A percentile compares a stretch with the other conserved stretches of the same genome.
These are phyloP conservation scores for Carex parvula DNA, from an alignment of 176 grass and related monocot species.

Conservation along the genomic window DNA sequence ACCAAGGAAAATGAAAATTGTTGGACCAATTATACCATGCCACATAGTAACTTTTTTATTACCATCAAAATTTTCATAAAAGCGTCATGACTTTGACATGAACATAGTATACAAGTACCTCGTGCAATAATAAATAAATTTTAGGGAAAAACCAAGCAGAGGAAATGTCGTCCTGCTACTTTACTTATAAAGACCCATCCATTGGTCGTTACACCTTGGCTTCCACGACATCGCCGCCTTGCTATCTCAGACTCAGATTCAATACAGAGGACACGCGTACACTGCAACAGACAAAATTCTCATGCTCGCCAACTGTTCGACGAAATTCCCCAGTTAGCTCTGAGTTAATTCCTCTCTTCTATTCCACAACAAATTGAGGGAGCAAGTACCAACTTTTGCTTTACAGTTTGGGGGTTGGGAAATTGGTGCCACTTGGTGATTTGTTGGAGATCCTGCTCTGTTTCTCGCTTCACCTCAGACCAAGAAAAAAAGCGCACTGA, in stretches of 20 bases:
- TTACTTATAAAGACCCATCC: neutral
- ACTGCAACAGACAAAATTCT: neutral
- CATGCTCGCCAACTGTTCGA: neutral
- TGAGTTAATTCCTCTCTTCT: neutral
- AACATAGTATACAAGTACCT: neutral
- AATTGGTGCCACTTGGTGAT: neutral
- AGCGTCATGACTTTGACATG: neutral
- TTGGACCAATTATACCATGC: neutral
- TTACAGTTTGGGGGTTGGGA: neutral
- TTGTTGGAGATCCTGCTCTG: conserved; percentile 1
- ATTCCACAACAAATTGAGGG: neutral
- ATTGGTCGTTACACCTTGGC: conserved; percentile 6
- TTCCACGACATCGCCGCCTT: conserved; percentile 11
- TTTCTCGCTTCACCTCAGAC: neutral
- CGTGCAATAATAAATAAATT: neutral
- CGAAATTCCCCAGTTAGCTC: neutral
- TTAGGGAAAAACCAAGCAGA: neutral
- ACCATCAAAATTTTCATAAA: neutral
- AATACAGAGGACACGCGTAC: neutral
- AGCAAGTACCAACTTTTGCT: neutral
- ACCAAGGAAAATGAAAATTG: neutral
- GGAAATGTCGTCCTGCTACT: neutral
- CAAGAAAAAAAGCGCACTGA: neutral
- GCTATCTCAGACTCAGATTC: neutral
- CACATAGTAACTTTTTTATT: neutral